Percentiles rank a stretch among this genome's conserved stretches.
phyloP scores from a whole-genome alignment of 345 rosid genomes.

The Viola odorata region DNA sequence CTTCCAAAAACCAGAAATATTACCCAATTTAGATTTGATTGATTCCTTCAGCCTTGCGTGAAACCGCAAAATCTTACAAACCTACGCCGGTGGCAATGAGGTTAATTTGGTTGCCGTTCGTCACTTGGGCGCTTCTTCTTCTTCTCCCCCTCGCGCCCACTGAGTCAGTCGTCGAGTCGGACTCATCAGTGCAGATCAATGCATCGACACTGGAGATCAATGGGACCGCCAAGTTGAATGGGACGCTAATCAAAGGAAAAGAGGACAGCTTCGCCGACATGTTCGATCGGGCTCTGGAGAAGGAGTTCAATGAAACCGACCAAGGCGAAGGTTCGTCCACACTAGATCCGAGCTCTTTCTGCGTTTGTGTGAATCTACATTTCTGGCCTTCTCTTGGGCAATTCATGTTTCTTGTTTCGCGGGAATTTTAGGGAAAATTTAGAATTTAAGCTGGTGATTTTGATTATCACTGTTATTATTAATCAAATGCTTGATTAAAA shows the following conservation, averaged over 20 bases:
- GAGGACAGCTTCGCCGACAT: conserved; percentile 76
- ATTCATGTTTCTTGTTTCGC: neutral
- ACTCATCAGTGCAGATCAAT: conserved; percentile 21
- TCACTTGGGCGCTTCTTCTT: conserved; percentile 3
- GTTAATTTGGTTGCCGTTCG: neutral
- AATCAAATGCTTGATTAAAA: no score
- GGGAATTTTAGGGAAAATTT: no score
- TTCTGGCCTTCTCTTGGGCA: neutral
- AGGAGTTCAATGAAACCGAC: conserved; percentile 85
- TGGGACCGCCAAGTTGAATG: conserved; percentile 70
- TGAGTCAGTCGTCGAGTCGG: conserved; percentile 26
- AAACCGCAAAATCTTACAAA: no score
- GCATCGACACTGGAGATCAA: conserved; percentile 49
- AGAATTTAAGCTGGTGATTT: no score
- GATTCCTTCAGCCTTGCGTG: no score
- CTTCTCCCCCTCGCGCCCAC: conserved; percentile 12
- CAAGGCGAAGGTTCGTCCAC: conserved; percentile 54
- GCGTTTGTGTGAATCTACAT: conserved; percentile 9
- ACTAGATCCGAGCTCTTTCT: conserved; percentile 19
- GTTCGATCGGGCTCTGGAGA: conserved; percentile 81
- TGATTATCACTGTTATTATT: no score
- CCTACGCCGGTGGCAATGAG: conserved; percentile 4
- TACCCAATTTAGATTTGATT: no score
- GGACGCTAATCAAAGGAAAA: conserved; percentile 36
- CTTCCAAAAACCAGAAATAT: no score